Base-by-base conservation (phyloP, 163 green algal genomes). In the Trebouxia gelatinosa region DNA sequence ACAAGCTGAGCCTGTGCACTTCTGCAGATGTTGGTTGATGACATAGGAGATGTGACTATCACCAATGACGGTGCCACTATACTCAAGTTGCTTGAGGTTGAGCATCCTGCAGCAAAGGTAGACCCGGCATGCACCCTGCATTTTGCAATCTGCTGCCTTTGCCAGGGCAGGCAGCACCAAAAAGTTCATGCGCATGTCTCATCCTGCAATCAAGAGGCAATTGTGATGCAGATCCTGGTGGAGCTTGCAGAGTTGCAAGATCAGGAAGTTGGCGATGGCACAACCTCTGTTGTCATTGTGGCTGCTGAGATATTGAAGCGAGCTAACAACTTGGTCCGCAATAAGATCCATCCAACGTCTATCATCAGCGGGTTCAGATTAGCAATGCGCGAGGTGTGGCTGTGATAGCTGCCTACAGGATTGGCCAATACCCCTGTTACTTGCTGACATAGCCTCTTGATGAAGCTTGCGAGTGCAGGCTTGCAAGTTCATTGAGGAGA, bases 61-160 rank as follows among this genome's bases (percentile, higher is more conserved):
- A 99, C 96, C 43, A 99, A 99, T 79, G 96, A 99, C 81, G 96
- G 96, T 5, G 96, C 96, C n/a, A 99, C 96, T 48, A 99, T 99
- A 71, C 82, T 99, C 43, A 98, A 98, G 80, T 87, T 98, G 58
- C 89, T 99, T 5, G 96, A 99, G 83, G 93, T 99, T 38, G 92
- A 99, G 84, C 96, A 99, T 82, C 96, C 96, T 38, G 96, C 96
- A n/a, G 96, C 96, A 29, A 99, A 98, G 93, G 94, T 97, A 74
- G 3, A 26, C 23, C 13, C 48, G 3, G 48, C 48, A 59, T 59
- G 48, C 48, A 19, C 23, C 19, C 3, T 28, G 48, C 48, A 58
- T 17, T 17, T 58, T 58, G 13, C 13, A n/a, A 58, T 58, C 46
- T 58, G 46, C 46, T 58, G 17, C 46, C 17, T 3, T 23, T 59